Evolutionary conservation across 129 eudicot species (phyloP).

Genomic region (Lactuca saligna): DNA sequence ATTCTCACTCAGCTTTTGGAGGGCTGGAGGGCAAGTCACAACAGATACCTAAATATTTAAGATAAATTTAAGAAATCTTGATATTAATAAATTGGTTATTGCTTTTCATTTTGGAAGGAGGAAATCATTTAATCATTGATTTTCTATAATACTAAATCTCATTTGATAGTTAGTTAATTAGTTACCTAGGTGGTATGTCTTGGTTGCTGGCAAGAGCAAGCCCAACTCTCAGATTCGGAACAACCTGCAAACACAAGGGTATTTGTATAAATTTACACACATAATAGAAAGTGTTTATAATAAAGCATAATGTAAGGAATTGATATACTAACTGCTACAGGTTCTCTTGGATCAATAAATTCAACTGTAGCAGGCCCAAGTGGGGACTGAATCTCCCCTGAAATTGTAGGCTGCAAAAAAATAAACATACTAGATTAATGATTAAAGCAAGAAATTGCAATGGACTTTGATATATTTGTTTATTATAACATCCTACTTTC

Average conservation of each 20-base stretch:
- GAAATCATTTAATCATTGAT: no score
- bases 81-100: no score
- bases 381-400: slow-evolving; percentile 90
- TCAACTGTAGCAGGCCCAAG: slow-evolving; percentile 80
- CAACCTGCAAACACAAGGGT: slow-evolving; percentile 45
- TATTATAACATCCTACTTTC: no score
- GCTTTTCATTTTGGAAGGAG: no score
- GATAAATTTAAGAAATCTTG: no score
- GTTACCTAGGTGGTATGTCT: slow-evolving; percentile 82
- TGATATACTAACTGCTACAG: slow-evolving; percentile 67
- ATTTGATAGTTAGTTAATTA: neutral
- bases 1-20: slow-evolving; percentile 79
- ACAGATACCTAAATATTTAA: slow-evolving; percentile 41
- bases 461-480: no score
- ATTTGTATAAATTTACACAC: neutral
- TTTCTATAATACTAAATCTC: no score
- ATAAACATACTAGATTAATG: no score
- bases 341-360: slow-evolving; percentile 87
- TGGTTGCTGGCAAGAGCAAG: slow-evolving; percentile 98
- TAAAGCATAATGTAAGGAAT: neutral
- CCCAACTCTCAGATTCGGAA: slow-evolving; percentile 95
- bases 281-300: neutral
- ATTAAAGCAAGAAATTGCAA: neutral
- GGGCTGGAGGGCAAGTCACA: slow-evolving; percentile 94
- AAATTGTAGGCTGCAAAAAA: slow-evolving; percentile 62